Evolutionary conservation across 805 yeast genomes (phyloP).

Genomic region (Ogataea trehaloabstinens): DNA sequence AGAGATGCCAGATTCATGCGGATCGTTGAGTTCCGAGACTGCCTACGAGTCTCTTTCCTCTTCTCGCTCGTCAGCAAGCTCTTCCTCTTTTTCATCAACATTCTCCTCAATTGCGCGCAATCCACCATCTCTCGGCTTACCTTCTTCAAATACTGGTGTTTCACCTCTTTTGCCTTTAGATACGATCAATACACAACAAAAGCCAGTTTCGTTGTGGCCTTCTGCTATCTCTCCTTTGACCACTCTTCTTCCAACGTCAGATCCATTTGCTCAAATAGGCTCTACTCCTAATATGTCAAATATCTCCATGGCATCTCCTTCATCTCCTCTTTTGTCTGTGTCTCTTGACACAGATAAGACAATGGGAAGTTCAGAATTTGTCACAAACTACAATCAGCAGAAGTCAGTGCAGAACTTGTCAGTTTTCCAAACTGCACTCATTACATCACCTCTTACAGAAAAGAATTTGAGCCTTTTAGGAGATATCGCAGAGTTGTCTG

Average conservation of each 20-base stretch:
- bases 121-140: not conserved
- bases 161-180: not conserved
- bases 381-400: not conserved
- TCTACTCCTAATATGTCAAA: constrained; percentile 14
- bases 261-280: constrained; percentile 1
- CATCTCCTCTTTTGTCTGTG: not conserved
- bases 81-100: constrained; percentile 1
- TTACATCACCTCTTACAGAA: constrained; percentile 33
- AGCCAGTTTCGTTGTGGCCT: constrained; percentile 23
- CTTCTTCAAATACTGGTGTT: not conserved
- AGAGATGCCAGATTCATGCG: not conserved
- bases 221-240: constrained; percentile 1
- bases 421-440: constrained; percentile 1
- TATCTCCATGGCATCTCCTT: constrained; percentile 10
- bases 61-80: not conserved
- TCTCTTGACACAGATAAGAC: not conserved
- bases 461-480: constrained; percentile 29
- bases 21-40: not conserved
- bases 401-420: not conserved
- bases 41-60: not conserved
- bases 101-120: not conserved
- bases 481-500: not conserved
- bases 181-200: constrained; percentile 2
- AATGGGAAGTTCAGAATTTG: not conserved
- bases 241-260: not conserved